phyloP scores from a whole-genome alignment of 164 flowering plant genomes.

The Malania oleifera region DNA sequence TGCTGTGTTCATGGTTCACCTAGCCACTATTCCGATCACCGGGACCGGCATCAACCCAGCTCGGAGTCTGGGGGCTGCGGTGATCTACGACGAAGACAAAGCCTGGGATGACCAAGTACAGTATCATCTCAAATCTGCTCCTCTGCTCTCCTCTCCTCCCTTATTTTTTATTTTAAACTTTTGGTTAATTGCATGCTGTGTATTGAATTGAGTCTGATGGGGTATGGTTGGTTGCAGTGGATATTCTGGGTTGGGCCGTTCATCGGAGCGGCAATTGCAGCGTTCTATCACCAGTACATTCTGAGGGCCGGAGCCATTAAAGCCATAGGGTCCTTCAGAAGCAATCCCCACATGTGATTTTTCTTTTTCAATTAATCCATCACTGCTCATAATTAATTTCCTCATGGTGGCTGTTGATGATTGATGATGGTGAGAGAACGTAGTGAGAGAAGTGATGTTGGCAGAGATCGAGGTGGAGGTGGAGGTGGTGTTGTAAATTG shows the following conservation, averaged over 20 bases:
- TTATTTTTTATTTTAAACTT: neutral
- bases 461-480: no score
- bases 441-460: no score
- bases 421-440: no score
- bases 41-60: constrained; percentile 59
- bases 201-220: neutral
- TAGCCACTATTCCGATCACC: constrained; percentile 49
- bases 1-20: constrained; percentile 52
- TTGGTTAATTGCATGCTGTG: neutral
- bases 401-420: no score
- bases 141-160: neutral
- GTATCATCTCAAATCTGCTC: no score
- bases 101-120: constrained; percentile 51
- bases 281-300: constrained; percentile 39
- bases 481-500: no score
- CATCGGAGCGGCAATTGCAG: constrained; percentile 49
- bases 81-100: constrained; percentile 31
- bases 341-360: constrained; percentile 21
- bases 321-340: constrained; percentile 44
- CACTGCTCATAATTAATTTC: no score
- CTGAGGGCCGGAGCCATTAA: constrained; percentile 35
- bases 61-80: constrained; percentile 43
- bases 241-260: constrained; percentile 66
- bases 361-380: no score
- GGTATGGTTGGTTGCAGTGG: constrained; percentile 29